A percentile compares a stretch with the other conserved stretches of the same genome.
Evolutionary conservation across 75 land plant genomes (phyloP).

Genomic region (Pinus albicaulis): DNA sequence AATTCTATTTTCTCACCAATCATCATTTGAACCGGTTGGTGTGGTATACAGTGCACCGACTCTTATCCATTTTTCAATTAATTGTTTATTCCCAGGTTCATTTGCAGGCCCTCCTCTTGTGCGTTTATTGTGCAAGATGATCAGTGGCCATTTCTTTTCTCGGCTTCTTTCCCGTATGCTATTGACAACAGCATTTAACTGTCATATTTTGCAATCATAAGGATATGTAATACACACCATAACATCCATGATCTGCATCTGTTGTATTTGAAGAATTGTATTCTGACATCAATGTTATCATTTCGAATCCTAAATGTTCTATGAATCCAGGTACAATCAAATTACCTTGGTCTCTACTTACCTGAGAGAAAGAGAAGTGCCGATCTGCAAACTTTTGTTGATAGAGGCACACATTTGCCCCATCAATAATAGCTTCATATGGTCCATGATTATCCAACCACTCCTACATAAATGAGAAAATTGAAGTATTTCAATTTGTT

Average conservation of each 20-base stretch:
- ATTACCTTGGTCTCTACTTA: constrained; percentile 6
- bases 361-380: constrained; percentile 65
- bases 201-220: constrained; percentile 16
- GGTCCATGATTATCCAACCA: constrained; percentile 83
- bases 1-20: constrained; percentile 41
- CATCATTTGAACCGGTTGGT: constrained; percentile 87
- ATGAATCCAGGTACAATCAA: background rate
- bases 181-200: constrained; percentile 69
- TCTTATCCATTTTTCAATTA: constrained; percentile 42
- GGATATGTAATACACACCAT: background rate
- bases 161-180: constrained; percentile 48
- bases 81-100: constrained; percentile 30
- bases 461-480: constrained; percentile 35
- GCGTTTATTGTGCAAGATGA: constrained; percentile 65
- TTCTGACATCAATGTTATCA: background rate
- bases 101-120: constrained; percentile 27
- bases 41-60: constrained; percentile 60
- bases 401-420: constrained; percentile 73
- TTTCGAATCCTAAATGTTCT: constrained; percentile 3
- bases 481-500: background rate
- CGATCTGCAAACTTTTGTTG: constrained; percentile 18
- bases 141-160: constrained; percentile 60
- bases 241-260: background rate
- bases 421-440: constrained; percentile 88
- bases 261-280: background rate